Evolutionary conservation across 352 stramenopile species (phyloP).

Genomic region (Globisporangium nodosum): DNA sequence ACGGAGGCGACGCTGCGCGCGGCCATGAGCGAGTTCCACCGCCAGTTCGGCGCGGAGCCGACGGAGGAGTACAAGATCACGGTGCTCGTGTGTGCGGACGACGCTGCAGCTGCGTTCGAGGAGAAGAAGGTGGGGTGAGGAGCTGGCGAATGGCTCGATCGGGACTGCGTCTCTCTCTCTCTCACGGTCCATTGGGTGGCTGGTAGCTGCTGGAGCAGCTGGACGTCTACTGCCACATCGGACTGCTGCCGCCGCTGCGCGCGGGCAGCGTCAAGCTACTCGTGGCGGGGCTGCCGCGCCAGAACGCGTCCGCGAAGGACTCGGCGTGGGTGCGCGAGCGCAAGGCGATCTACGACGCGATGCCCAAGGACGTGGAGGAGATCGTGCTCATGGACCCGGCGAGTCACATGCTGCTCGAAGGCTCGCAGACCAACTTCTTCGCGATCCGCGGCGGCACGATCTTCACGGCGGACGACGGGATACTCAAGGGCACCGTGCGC

Average conservation of each 20-base stretch:
- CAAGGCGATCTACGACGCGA: slow-evolving; percentile 66
- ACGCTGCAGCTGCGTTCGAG: slow-evolving; percentile 4
- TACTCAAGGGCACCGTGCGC: slow-evolving; percentile 75
- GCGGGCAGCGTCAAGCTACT: slow-evolving; percentile 62
- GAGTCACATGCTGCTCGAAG: slow-evolving; percentile 54
- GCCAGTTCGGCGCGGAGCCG: slow-evolving; percentile 29
- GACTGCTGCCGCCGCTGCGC: slow-evolving; percentile 53
- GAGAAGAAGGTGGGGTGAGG: background rate
- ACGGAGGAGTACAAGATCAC: slow-evolving; percentile 83
- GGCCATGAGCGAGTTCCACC: slow-evolving; percentile 59
- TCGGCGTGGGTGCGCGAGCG: slow-evolving; percentile 71
- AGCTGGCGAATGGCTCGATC: too few relatives aligned
- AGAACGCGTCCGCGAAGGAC: slow-evolving; percentile 74
- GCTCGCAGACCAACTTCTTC: slow-evolving; percentile 86
- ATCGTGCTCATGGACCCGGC: slow-evolving; percentile 80
- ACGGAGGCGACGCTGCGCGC: slow-evolving; percentile 59
- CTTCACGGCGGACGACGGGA: slow-evolving; percentile 61
- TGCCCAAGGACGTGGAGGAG: slow-evolving; percentile 65
- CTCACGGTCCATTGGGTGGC: too few relatives aligned
- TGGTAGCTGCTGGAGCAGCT: slow-evolving; percentile 16
- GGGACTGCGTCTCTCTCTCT: too few relatives aligned
- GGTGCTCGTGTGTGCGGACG: slow-evolving; percentile 51
- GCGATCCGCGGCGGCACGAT: slow-evolving; percentile 44
- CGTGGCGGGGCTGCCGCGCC: slow-evolving; percentile 56
- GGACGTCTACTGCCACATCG: slow-evolving; percentile 73